phyloP scores from a whole-genome alignment of 2,329 filamentous ascomycete species.

The Diaporthe eres region DNA sequence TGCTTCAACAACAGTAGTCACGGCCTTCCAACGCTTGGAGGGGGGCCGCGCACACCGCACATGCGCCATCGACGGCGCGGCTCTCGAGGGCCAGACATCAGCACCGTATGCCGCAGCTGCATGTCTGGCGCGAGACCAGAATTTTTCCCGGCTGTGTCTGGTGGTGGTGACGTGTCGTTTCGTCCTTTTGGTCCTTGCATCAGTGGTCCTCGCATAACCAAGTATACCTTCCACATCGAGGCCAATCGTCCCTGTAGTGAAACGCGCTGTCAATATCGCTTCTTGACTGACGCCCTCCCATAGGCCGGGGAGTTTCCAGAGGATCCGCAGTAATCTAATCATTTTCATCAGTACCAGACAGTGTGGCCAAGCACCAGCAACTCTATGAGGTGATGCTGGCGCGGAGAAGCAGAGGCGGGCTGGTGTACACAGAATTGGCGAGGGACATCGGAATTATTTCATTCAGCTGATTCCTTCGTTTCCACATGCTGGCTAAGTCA shows the following conservation, averaged over 20 bases:
- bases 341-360: neutral
- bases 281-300: neutral
- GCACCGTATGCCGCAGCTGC: neutral
- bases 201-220: neutral
- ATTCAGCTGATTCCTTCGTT: conserved; percentile 9
- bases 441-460: neutral
- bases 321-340: neutral
- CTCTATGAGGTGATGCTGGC: neutral
- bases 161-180: neutral
- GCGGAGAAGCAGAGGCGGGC: neutral
- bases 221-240: neutral
- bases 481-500: conserved; percentile 13
- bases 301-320: neutral
- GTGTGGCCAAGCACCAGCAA: neutral
- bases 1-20: neutral
- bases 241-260: neutral
- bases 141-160: neutral
- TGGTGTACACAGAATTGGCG: neutral
- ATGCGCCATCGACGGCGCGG: neutral
- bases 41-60: neutral
- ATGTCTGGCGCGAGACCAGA: neutral
- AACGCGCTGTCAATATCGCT: neutral
- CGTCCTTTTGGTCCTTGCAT: too few species aligned
- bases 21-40: neutral
- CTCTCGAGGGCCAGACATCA: neutral